phyloP scores from a whole-genome alignment of 306 rosid species.

The Cucurbita ficifolia region DNA sequence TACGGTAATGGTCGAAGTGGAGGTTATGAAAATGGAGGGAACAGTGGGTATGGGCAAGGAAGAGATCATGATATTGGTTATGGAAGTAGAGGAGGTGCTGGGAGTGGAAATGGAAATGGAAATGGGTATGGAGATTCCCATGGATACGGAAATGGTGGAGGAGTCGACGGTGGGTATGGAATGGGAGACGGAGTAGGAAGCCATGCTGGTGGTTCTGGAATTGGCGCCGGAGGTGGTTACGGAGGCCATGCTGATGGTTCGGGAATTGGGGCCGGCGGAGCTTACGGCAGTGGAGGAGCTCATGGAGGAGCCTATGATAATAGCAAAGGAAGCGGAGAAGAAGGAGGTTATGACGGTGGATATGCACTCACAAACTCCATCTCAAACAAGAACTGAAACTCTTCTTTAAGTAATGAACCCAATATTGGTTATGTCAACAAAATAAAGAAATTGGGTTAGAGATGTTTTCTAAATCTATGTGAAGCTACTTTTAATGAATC shows the following conservation, averaged over 20 bases:
- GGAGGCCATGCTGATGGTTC: background rate
- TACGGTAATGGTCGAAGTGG: conserved; percentile 3
- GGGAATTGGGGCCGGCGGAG: background rate
- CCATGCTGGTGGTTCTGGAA: too few relatives aligned
- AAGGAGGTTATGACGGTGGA: conserved; percentile 46
- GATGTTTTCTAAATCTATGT: background rate
- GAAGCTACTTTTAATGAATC: background rate
- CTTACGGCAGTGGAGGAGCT: conserved; percentile 19
- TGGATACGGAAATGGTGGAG: background rate
- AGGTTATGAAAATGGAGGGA: conserved; percentile 15
- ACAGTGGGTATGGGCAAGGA: too few relatives aligned
- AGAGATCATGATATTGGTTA: too few relatives aligned
- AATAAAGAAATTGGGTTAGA: background rate
- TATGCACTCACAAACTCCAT: conserved; percentile 17
- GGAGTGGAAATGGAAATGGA: background rate
- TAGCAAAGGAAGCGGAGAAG: conserved; percentile 28
- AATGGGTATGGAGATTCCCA: background rate
- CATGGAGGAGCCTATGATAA: conserved; percentile 33
- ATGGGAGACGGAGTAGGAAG: too few relatives aligned
- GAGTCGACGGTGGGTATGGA: too few relatives aligned
- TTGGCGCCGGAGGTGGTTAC: conserved; percentile 10
- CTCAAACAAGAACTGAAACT: background rate
- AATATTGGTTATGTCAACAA: background rate
- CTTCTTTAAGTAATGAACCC: background rate
- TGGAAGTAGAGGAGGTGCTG: conserved; percentile 5